Evolutionary conservation across 2,329 filamentous ascomycete species (phyloP), one percentile per base, ranked within the genome.

Genomic region (Nothopassalora personata): DNA sequence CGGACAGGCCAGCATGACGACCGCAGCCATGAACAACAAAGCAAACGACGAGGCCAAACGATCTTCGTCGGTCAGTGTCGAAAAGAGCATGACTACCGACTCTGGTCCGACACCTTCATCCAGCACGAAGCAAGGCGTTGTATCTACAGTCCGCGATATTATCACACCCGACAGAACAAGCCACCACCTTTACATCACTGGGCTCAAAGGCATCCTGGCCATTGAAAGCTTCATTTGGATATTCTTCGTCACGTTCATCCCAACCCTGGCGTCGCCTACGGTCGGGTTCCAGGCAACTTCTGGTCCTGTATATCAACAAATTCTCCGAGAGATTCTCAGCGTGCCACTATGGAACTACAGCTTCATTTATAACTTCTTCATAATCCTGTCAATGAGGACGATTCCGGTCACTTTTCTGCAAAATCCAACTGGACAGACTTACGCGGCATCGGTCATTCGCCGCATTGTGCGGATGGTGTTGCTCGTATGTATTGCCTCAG

Each of bases 311-410:
- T 77, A 76, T 58, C 75, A 79, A 64, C 64, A 69, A 15, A 65
- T 77, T 30, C 64, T 80, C 31, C 74, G 77, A 52, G 77, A 79
- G 58, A 72, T 75, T 1, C 69, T 80, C 45, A 76, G 75, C 0
- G 74, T 79, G 13, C 66, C 80, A 4, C 73, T 79, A 58, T 79
- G 76, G 75, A 79, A 80, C 60, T 70, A 75, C 34, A 72, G 73
- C 33, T 68, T 80, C 58, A 74, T 80, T 54, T 76, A 76, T 67
- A 75, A 75, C 23, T 75, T 73, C 68, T 73, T 80, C 66, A 74
- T 81, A 60, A 70, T 79, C 27, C 68, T 81, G 19, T 79, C 76
- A 3, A 77, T 75, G 6, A 74, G 79, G 10, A 74, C 74, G 10
- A 72, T 76, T 33, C 72, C 71, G 34, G 69, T 79, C 2, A 75